Conservation (phyloP, 2,329 filamentous ascomycete genomes). For the Calonectria pteridis region DNA sequence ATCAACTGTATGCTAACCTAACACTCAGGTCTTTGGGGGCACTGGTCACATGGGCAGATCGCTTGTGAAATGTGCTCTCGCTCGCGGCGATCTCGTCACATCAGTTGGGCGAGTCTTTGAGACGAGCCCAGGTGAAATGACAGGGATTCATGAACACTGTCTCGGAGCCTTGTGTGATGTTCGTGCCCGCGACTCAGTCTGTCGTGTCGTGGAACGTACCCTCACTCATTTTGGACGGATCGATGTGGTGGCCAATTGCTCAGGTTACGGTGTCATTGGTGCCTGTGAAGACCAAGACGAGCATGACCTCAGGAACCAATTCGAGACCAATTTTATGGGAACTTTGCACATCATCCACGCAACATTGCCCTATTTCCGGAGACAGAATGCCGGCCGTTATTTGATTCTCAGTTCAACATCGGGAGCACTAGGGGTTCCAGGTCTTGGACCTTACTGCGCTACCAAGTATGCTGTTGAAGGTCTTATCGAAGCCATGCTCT, state of each 20-base stretch:
- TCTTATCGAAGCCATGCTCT: constrained; percentile 94
- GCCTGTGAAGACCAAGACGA: constrained; percentile 98
- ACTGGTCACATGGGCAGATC: constrained; percentile 98
- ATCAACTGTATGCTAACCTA: constrained; percentile 14
- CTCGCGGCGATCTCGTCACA: constrained; percentile 84
- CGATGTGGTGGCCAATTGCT: constrained; percentile 93
- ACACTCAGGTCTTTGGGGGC: constrained; percentile 83
- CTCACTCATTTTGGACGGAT: constrained; percentile 83
- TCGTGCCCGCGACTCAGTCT: constrained; percentile 82
- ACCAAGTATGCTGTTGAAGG: constrained; percentile 98
- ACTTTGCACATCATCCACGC: constrained; percentile 93
- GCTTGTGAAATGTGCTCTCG: constrained; percentile 84
- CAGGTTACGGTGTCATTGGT: constrained; percentile 94
- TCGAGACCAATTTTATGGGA: constrained; percentile 98
- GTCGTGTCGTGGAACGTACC: constrained; percentile 75
- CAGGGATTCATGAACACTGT: constrained; percentile 78
- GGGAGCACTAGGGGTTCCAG: constrained; percentile 92
- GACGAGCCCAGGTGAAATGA: constrained; percentile 79
- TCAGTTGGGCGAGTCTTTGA: constrained; percentile 88
- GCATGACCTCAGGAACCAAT: constrained; percentile 93
- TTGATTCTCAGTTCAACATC: constrained; percentile 95
- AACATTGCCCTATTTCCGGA: constrained; percentile 87
- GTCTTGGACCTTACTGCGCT: constrained; percentile 93
- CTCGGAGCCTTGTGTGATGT: constrained; percentile 92
- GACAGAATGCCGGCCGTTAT: constrained; percentile 82